Evolutionary conservation across 1,284 basidiomycete genomes (phyloP).

Genomic region (Marasmius oreades): DNA sequence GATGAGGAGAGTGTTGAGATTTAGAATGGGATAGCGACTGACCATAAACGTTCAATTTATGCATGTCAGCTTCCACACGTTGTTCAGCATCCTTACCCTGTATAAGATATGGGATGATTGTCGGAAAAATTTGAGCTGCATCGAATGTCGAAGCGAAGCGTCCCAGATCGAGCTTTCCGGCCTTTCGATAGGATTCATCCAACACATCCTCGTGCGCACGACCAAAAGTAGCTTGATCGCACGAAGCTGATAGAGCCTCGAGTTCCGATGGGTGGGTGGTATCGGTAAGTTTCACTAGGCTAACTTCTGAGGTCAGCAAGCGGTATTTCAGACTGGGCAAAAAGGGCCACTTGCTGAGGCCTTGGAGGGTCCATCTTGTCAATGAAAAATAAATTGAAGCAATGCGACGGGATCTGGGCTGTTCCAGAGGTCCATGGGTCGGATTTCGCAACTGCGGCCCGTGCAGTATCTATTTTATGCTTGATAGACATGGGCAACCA

Average conservation of each 20-base stretch:
- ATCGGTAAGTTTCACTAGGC: not conserved
- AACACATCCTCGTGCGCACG: slow-evolving; percentile 23
- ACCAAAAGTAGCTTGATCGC: slow-evolving; percentile 30
- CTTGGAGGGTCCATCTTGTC: not conserved
- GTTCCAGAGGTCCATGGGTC: not conserved
- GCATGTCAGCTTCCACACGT: slow-evolving; percentile 17
- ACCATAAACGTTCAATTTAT: slow-evolving; percentile 31
- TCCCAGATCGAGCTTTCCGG: slow-evolving; percentile 27
- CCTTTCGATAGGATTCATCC: slow-evolving; percentile 32
- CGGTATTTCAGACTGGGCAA: not conserved
- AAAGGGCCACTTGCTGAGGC: not conserved
- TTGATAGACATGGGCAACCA: too few species aligned
- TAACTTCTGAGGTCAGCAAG: not conserved
- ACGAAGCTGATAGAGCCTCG: slow-evolving; percentile 16
- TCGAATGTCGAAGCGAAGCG: slow-evolving; percentile 27
- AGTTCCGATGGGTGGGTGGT: not conserved
- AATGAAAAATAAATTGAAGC: not conserved
- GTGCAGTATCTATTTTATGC: not conserved
- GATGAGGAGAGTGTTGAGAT: too few species aligned
- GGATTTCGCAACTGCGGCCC: not conserved
- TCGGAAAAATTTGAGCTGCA: not conserved
- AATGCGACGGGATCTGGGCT: not conserved
- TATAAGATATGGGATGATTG: not conserved
- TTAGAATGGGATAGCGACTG: too few species aligned
- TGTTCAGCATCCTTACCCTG: not conserved